Conservation (phyloP, 768 basidiomycete species). For the Daedaleopsis sinensis region DNA sequence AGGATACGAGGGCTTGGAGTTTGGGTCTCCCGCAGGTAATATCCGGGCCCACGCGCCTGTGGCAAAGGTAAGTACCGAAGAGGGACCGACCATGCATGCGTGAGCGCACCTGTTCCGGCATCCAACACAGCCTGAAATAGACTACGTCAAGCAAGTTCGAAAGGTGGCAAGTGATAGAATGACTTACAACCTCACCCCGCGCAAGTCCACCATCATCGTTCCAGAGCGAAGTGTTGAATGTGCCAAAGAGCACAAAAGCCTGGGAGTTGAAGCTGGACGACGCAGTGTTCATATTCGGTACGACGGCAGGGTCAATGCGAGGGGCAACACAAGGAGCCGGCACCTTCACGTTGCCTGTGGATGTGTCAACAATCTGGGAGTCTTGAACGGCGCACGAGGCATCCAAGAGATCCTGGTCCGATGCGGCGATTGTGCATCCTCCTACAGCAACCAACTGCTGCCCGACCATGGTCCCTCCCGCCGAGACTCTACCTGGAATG, state of each 20-base stretch:
- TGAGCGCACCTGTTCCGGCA: slow-evolving; percentile 30
- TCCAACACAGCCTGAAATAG: slow-evolving; percentile 63
- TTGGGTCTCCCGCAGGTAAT: slow-evolving; percentile 78
- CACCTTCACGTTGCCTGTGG: slow-evolving; percentile 36
- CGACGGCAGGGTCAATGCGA: slow-evolving; percentile 56
- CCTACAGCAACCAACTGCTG: slow-evolving; percentile 58
- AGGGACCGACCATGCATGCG: too few relatives aligned
- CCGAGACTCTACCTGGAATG: slow-evolving; percentile 46
- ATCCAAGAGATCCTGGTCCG: slow-evolving; percentile 3
- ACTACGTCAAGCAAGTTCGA: neutral
- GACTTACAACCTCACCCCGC: slow-evolving; percentile 74
- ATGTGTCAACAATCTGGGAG: slow-evolving; percentile 58
- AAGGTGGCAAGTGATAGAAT: neutral
- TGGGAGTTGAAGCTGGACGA: slow-evolving; percentile 64
- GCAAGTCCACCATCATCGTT: slow-evolving; percentile 60
- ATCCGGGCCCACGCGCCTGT: slow-evolving; percentile 64
- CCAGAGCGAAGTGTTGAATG: slow-evolving; percentile 66
- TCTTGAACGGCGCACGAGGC: slow-evolving; percentile 59
- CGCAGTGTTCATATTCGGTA: slow-evolving; percentile 59
- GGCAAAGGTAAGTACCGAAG: neutral
- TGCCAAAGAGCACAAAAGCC: slow-evolving; percentile 70
- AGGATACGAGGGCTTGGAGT: slow-evolving; percentile 53
- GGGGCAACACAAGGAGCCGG: slow-evolving; percentile 66
- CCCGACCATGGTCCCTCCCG: slow-evolving; percentile 60
- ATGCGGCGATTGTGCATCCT: slow-evolving; percentile 46